Conservation (phyloP, 2,329 filamentous ascomycete genomes). For the Phialocephala sp. region DNA sequence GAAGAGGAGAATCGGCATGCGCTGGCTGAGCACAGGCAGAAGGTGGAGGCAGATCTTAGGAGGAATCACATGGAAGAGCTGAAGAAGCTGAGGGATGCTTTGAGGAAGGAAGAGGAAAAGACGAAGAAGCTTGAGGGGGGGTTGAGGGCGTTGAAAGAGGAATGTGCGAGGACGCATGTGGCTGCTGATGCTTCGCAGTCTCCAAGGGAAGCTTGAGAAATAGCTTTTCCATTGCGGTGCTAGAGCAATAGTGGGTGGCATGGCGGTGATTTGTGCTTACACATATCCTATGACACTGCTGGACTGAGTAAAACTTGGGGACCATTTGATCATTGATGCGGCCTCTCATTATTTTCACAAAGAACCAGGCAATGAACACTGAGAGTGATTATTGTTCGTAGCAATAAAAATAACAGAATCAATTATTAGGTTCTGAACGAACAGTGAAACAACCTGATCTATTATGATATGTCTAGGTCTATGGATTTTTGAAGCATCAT, state of each 20-base stretch:
- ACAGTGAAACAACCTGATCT: too few relatives aligned
- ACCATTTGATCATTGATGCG: too few relatives aligned
- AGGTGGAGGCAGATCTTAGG: not conserved
- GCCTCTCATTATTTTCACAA: too few relatives aligned
- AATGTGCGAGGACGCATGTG: not conserved
- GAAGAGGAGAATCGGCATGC: not conserved
- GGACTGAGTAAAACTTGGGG: too few relatives aligned
- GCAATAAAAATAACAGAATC: too few relatives aligned
- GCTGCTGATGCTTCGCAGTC: not conserved
- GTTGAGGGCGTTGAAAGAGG: not conserved
- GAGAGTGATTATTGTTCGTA: too few relatives aligned
- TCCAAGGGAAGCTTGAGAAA: not conserved
- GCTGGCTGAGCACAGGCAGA: not conserved
- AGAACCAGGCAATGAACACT: too few relatives aligned
- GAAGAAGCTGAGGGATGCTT: not conserved
- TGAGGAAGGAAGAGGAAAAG: not conserved
- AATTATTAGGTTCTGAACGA: too few relatives aligned
- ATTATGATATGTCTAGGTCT: too few relatives aligned
- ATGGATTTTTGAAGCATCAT: too few relatives aligned
- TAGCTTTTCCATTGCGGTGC: not conserved
- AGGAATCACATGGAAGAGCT: not conserved
- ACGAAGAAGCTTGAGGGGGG: not conserved
- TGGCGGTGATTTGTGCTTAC: not conserved
- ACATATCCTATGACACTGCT: too few relatives aligned
- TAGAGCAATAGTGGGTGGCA: not conserved